Evolutionary conservation across 2,329 filamentous ascomycete species (phyloP).

Genomic region (Calcarisporium arbuscula): DNA sequence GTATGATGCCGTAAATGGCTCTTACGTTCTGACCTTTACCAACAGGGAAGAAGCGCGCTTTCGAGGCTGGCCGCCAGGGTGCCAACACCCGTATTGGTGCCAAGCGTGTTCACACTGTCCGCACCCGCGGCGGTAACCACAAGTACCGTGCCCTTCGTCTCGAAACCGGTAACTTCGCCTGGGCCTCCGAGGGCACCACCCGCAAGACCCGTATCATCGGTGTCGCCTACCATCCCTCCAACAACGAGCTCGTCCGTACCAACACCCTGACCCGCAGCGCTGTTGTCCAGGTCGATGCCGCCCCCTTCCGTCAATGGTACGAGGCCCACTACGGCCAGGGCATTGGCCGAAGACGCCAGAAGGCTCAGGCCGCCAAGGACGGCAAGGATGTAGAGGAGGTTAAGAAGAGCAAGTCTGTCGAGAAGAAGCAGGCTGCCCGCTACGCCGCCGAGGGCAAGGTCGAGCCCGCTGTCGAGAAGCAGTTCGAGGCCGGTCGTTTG

Average conservation of each 20-base stretch:
- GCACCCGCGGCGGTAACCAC: conserved; percentile 96
- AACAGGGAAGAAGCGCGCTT: conserved; percentile 91
- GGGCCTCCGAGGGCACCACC: conserved; percentile 95
- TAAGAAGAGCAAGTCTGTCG: conserved; percentile 93
- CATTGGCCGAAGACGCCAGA: conserved; percentile 86
- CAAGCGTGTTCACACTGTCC: conserved; percentile 95
- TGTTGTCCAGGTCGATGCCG: conserved; percentile 97
- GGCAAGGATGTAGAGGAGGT: conserved; percentile 59
- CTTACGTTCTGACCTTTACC: conserved; percentile 70
- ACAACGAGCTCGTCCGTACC: conserved; percentile 99
- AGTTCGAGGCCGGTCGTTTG: conserved; percentile 98
- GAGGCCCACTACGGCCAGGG: conserved; percentile 97
- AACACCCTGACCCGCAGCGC: conserved; percentile 99
- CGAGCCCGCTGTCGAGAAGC: conserved; percentile 85
- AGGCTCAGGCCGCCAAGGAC: conserved; percentile 58
- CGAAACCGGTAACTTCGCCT: conserved; percentile 98
- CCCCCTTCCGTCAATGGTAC: conserved; percentile 99
- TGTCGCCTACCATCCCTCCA: conserved; percentile 98
- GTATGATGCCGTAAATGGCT: conserved; percentile 43
- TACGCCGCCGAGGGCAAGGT: conserved; percentile 84
- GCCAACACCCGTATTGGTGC: conserved; percentile 98
- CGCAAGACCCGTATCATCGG: conserved; percentile 99
- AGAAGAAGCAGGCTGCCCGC: conserved; percentile 94
- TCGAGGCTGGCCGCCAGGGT: conserved; percentile 99
- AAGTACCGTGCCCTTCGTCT: conserved; percentile 99